These are phyloP conservation scores for Penicillium manginii DNA, from an alignment of 495 filamentous ascomycete species.

Conservation along the genomic window DNA sequence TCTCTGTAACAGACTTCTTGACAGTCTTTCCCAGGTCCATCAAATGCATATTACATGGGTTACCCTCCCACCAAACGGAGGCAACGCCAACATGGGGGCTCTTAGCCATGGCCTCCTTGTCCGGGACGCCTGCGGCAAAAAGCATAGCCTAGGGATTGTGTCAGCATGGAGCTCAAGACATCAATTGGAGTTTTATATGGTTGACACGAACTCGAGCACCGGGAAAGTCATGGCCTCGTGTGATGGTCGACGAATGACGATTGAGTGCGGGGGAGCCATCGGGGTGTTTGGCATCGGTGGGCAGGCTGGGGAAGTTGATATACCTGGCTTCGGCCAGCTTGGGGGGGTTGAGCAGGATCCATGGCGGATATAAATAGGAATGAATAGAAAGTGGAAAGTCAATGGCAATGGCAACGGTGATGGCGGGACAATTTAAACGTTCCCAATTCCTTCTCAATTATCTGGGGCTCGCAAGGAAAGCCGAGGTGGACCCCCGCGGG, in stretches of 20 bases:
- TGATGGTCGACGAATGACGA: conserved; percentile 71
- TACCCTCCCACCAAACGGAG: conserved; percentile 98
- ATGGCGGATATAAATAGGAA: conserved; percentile 16
- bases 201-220: conserved; percentile 72
- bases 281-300: conserved; percentile 55
- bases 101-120: conserved; percentile 83
- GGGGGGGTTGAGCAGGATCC: conserved; percentile 30
- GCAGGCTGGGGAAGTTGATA: conserved; percentile 63
- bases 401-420: background rate
- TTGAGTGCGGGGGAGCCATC: conserved; percentile 71
- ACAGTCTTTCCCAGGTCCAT: conserved; percentile 88
- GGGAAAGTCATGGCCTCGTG: conserved; percentile 86
- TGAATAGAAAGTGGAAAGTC: background rate
- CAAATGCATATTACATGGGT: conserved; percentile 81
- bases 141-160: conserved; percentile 77
- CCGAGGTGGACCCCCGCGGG: conserved; percentile 30
- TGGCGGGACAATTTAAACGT: background rate
- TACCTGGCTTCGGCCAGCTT: conserved; percentile 54
- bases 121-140: conserved; percentile 88
- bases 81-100: conserved; percentile 88
- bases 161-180: conserved; percentile 4
- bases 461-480: conserved; percentile 23
- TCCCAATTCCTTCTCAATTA: background rate
- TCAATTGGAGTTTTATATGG: background rate
- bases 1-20: conserved; percentile 78